phyloP scores from a whole-genome alignment of 352 stramenopile species.

The Globisporangium cystogenes region DNA sequence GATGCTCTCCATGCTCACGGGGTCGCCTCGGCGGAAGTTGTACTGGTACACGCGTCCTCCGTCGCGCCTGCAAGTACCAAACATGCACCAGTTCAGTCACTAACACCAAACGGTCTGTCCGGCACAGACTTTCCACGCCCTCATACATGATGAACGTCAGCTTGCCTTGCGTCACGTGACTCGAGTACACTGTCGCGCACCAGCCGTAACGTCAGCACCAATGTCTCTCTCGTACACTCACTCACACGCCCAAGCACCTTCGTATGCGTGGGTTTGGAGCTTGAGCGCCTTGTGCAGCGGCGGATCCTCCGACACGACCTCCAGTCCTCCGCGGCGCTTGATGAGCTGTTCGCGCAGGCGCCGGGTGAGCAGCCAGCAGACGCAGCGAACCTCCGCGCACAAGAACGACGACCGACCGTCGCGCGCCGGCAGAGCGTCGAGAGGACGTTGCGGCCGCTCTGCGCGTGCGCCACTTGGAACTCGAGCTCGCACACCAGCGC shows the following conservation, averaged over 20 bases:
- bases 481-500: constrained; percentile 37
- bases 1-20: constrained; percentile 31
- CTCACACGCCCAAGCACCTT: constrained; percentile 12
- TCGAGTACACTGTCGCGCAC: constrained; percentile 49
- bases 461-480: constrained; percentile 50
- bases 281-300: constrained; percentile 48
- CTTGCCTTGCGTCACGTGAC: constrained; percentile 50
- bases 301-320: constrained; percentile 44
- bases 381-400: not conserved
- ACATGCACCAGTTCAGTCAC: not conserved
- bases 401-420: constrained; percentile 17
- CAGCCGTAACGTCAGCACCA: not conserved
- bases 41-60: constrained; percentile 46
- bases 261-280: constrained; percentile 37
- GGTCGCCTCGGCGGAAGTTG: constrained; percentile 47
- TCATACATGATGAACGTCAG: constrained; percentile 58
- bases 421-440: constrained; percentile 32
- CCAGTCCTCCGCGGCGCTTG: constrained; percentile 44
- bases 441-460: constrained; percentile 38
- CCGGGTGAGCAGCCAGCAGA: not conserved
- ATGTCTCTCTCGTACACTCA: not conserved
- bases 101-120: too few relatives aligned
- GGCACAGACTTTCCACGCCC: not conserved
- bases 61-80: constrained; percentile 28
- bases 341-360: constrained; percentile 19